Evolutionary conservation across 176 grass and related monocot genomes (phyloP).

Genomic region (Echinochloa phyllopogon): DNA sequence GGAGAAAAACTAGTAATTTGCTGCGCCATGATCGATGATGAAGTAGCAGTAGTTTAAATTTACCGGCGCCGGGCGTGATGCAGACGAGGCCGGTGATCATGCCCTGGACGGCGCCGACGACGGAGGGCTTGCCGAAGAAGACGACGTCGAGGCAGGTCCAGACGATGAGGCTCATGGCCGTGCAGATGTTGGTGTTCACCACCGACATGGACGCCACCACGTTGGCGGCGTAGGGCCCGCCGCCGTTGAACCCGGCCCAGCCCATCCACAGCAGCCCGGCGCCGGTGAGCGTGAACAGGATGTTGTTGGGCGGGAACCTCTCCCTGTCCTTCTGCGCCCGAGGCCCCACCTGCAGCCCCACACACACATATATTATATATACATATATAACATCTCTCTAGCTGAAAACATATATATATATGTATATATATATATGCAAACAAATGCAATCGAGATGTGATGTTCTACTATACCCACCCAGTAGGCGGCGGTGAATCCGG

Average conservation of each 20-base stretch:
- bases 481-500: conserved; percentile 67
- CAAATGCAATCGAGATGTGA: too few relatives aligned
- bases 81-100: conserved; percentile 96
- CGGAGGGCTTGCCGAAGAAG: conserved; percentile 81
- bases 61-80: conserved; percentile 85
- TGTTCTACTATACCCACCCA: conserved; percentile 43
- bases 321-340: conserved; percentile 57
- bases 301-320: conserved; percentile 85
- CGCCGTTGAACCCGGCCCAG: conserved; percentile 96
- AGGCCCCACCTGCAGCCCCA: conserved; percentile 50
- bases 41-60: too few relatives aligned
- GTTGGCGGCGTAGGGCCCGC: conserved; percentile 74
- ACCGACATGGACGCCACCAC: conserved; percentile 68
- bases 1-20: background rate
- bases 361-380: background rate
- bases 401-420: too few relatives aligned
- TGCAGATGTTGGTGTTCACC: conserved; percentile 82
- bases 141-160: conserved; percentile 86
- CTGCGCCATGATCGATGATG: background rate
- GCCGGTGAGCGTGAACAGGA: conserved; percentile 71
- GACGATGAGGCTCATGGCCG: conserved; percentile 69
- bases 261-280: conserved; percentile 88
- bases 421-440: too few relatives aligned
- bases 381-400: too few relatives aligned
- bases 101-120: conserved; percentile 88